A percentile compares a stretch with the other conserved stretches of the same genome.
Evolutionary conservation across 106 monocot genomes (phyloP).

Genomic region (Chionographis japonica): DNA sequence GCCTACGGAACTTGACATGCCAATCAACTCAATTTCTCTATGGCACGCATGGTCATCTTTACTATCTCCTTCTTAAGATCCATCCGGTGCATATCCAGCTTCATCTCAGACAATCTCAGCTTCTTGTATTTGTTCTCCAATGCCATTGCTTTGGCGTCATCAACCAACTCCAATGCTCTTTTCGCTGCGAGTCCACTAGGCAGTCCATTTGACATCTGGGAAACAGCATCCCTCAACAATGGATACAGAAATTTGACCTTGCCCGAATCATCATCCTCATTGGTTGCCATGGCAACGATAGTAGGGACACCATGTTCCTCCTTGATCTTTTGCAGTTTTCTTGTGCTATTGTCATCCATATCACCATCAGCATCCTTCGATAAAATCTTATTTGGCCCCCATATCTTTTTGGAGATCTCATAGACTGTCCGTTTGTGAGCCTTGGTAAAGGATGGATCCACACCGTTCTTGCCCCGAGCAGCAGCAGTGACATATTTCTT

Average conservation of each 20-base stretch:
- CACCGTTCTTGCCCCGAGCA: slow-evolving; percentile 9
- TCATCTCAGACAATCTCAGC: slow-evolving; percentile 7
- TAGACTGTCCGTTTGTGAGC: slow-evolving; percentile 16
- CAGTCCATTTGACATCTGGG: slow-evolving; percentile 11
- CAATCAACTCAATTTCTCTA: slow-evolving; percentile 17
- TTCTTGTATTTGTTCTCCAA: slow-evolving; percentile 33
- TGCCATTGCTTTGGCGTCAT: slow-evolving; percentile 14
- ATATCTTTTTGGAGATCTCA: slow-evolving; percentile 38
- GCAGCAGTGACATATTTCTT: slow-evolving; percentile 14
- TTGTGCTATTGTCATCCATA: background rate
- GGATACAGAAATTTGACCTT: slow-evolving; percentile 9
- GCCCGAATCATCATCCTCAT: background rate
- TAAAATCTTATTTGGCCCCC: slow-evolving; percentile 15
- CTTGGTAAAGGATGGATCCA: slow-evolving; percentile 10
- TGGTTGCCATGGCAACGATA: background rate
- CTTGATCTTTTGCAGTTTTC: background rate
- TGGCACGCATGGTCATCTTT: slow-evolving; percentile 14
- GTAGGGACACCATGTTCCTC: background rate
- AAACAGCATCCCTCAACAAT: slow-evolving; percentile 13
- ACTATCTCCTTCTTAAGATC: slow-evolving; percentile 31
- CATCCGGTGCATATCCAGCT: slow-evolving; percentile 12
- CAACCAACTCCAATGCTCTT: slow-evolving; percentile 17
- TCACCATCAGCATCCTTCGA: background rate
- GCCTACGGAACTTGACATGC: too few species aligned
- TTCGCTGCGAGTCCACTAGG: slow-evolving; percentile 2